These are phyloP conservation scores for Hyphopichia khmerensis DNA, from an alignment of 1,139 yeast genomes.

Conservation along the genomic window DNA sequence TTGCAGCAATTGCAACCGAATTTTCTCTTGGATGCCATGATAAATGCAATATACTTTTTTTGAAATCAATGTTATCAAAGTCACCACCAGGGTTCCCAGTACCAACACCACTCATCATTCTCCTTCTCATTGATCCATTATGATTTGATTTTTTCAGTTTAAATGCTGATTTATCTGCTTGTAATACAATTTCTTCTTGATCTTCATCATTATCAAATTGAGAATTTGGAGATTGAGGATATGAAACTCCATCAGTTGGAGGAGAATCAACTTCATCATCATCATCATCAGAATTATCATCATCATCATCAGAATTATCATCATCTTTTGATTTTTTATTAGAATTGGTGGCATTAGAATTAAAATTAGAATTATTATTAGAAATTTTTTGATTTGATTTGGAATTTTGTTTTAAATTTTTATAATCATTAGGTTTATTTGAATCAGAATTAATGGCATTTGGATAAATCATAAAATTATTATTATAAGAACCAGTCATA, in stretches of 20 bases:
- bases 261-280: slow-evolving; percentile 28
- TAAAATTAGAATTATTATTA: slow-evolving; percentile 5
- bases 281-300: slow-evolving; percentile 44
- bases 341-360: slow-evolving; percentile 3
- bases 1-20: slow-evolving; percentile 97
- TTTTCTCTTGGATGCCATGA: slow-evolving; percentile 99
- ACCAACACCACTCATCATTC: slow-evolving; percentile 48
- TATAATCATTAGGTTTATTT: slow-evolving; percentile 4
- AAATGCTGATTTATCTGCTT: slow-evolving; percentile 98
- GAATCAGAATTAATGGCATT: slow-evolving; percentile 52
- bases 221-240: slow-evolving; percentile 37
- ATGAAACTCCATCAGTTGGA: slow-evolving; percentile 21
- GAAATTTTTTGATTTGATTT: slow-evolving; percentile 5
- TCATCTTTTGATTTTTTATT: slow-evolving; percentile 23
- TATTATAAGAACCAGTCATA: slow-evolving; percentile 97
- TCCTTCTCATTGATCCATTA: slow-evolving; percentile 36
- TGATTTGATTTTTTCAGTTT: slow-evolving; percentile 64
- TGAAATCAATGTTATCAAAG: slow-evolving; percentile 87
- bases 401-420: too few relatives aligned
- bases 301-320: slow-evolving; percentile 40
- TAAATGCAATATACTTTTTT: slow-evolving; percentile 89
- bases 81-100: slow-evolving; percentile 42
- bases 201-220: slow-evolving; percentile 53
- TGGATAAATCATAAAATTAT: slow-evolving; percentile 96
- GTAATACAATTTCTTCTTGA: slow-evolving; percentile 75